A percentile compares a stretch with the other conserved stretches of the same genome.
phyloP scores from a whole-genome alignment of 176 grass and related monocot genomes.

The Ensete glaucum region DNA sequence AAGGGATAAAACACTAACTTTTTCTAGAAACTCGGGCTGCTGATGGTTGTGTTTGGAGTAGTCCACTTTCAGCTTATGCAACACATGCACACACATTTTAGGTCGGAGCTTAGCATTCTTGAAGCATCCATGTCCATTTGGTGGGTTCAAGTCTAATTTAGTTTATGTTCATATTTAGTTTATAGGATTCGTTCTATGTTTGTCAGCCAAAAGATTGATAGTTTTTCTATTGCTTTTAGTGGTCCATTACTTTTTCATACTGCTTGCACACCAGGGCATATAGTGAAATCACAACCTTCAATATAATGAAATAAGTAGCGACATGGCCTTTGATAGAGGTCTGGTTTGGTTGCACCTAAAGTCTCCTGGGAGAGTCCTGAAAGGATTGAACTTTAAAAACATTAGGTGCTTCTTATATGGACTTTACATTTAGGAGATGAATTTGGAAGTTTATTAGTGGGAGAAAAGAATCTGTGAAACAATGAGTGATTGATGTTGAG shows the following conservation, averaged over 20 bases:
- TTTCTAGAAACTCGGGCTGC: background rate
- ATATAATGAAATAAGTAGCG: too few species aligned
- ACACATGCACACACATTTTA: background rate
- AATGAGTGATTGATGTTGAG: too few species aligned
- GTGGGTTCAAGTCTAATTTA: background rate
- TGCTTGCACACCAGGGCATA: background rate
- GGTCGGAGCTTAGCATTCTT: background rate
- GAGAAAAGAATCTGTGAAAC: too few species aligned
- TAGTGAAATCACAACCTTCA: too few species aligned
- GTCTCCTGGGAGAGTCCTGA: too few species aligned
- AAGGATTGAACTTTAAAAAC: too few species aligned
- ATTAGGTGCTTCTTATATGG: too few species aligned
- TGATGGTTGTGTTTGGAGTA: background rate
- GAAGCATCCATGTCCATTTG: background rate
- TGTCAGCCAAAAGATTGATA: background rate
- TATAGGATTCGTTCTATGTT: background rate
- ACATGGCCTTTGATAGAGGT: too few species aligned
- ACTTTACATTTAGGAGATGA: too few species aligned
- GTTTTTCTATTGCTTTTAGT: too few species aligned
- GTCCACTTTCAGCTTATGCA: background rate
- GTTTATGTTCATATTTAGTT: background rate
- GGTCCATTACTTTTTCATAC: background rate
- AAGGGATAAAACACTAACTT: background rate
- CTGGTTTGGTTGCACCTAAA: too few species aligned
- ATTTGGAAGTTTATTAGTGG: too few species aligned